Percentiles rank a stretch among this genome's conserved stretches.
Evolutionary conservation across 352 stramenopile genomes (phyloP).

Genomic region (Globisporangium yorkense): DNA sequence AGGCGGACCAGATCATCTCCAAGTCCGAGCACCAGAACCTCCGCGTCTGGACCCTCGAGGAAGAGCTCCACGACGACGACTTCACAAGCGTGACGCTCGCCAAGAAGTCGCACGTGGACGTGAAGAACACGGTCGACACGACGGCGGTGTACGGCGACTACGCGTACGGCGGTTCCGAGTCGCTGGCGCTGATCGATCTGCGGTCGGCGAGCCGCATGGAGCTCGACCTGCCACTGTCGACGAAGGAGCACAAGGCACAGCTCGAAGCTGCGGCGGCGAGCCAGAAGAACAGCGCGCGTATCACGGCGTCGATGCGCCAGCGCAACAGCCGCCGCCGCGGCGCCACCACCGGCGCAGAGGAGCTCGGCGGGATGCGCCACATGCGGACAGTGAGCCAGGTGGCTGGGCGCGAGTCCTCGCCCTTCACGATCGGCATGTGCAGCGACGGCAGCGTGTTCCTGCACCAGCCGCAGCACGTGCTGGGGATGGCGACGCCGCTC

Average conservation of each 20-base stretch:
- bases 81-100: conserved; percentile 28
- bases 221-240: conserved; percentile 60
- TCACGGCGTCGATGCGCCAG: conserved; percentile 27
- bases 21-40: conserved; percentile 86
- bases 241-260: conserved; percentile 50
- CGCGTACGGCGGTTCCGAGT: conserved; percentile 65
- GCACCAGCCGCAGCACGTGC: conserved; percentile 40
- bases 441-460: conserved; percentile 81
- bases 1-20: conserved; percentile 59
- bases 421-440: conserved; percentile 79
- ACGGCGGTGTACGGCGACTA: conserved; percentile 65
- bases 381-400: conserved; percentile 76
- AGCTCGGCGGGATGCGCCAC: conserved; percentile 39
- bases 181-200: conserved; percentile 62
- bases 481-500: conserved; percentile 57
- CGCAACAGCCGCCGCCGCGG: conserved; percentile 45
- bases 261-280: conserved; percentile 15
- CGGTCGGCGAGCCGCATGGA: conserved; percentile 52
- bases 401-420: conserved; percentile 42
- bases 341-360: conserved; percentile 21
- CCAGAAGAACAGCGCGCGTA: conserved; percentile 21
- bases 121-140: conserved; percentile 70
- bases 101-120: conserved; percentile 67
- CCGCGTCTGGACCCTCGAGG: conserved; percentile 75
- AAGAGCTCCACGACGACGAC: conserved; percentile 28